Conservation (phyloP, 768 basidiomycete species). For the Mycena albidolilacea region DNA sequence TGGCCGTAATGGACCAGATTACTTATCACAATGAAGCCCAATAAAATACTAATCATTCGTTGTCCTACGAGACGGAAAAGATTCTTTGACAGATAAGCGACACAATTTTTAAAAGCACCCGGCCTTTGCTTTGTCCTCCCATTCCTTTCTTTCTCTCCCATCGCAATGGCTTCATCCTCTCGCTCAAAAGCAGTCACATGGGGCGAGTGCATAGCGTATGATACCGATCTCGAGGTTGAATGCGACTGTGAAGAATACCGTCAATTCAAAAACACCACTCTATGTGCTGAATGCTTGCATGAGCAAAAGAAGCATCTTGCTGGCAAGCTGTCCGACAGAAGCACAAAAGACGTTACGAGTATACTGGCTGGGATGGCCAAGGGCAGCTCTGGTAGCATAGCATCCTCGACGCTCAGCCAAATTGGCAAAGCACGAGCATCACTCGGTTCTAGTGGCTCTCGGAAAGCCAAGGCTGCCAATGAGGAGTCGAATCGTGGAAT, state of each 20-base stretch:
- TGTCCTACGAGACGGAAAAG: neutral
- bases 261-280: neutral
- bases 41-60: neutral
- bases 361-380: neutral
- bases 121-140: neutral
- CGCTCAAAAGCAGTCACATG: neutral
- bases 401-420: neutral
- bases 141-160: neutral
- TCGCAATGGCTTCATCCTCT: neutral
- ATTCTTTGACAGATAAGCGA: neutral
- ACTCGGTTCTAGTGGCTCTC: neutral
- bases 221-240: neutral
- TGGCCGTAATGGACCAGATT: constrained; percentile 22
- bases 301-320: neutral
- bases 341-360: neutral
- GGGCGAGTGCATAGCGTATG: neutral
- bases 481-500: neutral
- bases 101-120: neutral
- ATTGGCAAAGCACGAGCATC: neutral
- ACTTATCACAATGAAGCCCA: constrained; percentile 5
- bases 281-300: neutral
- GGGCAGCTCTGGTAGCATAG: neutral
- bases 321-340: too few species aligned
- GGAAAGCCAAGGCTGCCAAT: neutral
- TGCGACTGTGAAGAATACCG: neutral